phyloP scores from a whole-genome alignment of 306 rosid genomes.

The Luffa aegyptiaca region DNA sequence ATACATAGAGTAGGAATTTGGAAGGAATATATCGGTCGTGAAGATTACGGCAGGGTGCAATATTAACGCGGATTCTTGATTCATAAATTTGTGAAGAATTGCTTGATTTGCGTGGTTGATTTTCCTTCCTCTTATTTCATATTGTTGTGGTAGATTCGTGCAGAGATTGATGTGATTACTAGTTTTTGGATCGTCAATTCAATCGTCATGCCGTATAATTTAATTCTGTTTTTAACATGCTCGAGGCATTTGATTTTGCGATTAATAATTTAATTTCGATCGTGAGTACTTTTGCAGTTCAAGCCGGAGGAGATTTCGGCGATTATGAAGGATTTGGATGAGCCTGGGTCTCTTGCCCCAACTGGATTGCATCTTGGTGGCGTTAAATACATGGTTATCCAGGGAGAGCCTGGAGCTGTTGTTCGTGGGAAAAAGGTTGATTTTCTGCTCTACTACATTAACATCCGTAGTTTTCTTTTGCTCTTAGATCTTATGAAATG shows the following conservation, averaged over 20 bases:
- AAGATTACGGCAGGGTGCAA: not conserved
- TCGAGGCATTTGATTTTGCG: not conserved
- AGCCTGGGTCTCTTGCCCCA: not conserved
- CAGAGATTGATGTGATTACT: not conserved
- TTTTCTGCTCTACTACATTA: not conserved
- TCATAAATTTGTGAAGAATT: not conserved
- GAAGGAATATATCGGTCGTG: too few relatives aligned
- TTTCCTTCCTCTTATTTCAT: not conserved
- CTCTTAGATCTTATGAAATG: not conserved
- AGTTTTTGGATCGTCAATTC: not conserved
- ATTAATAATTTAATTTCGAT: not conserved
- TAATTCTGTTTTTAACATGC: not conserved
- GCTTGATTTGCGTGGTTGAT: not conserved
- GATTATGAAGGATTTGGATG: conserved; percentile 2
- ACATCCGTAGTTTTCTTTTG: not conserved
- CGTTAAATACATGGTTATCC: not conserved
- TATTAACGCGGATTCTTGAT: not conserved
- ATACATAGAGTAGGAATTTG: not conserved
- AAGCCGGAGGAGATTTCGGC: not conserved
- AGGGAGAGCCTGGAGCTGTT: conserved; percentile 1
- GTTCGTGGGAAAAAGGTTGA: conserved; percentile 2
- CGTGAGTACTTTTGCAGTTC: not conserved
- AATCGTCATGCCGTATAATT: not conserved
- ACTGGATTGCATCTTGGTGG: not conserved
- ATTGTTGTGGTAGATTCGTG: not conserved